phyloP scores from a whole-genome alignment of 2,329 filamentous ascomycete species.

The Cladosporium halotolerans region DNA sequence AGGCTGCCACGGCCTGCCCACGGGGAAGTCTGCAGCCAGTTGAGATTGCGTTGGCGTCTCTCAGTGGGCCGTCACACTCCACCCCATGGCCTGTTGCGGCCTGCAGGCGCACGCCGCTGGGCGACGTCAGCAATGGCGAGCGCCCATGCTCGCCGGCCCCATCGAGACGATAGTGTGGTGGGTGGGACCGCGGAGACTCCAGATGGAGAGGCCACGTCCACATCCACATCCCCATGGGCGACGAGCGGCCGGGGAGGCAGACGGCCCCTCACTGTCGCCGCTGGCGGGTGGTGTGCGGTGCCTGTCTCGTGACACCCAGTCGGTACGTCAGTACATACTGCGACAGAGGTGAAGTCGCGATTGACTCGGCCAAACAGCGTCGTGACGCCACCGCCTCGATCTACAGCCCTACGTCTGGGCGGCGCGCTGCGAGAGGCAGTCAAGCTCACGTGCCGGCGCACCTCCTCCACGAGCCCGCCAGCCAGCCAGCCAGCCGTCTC shows the following conservation, averaged over 20 bases:
- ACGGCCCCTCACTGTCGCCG: background rate
- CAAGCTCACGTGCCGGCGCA: constrained; percentile 10
- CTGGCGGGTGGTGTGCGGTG: background rate
- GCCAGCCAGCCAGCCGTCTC: background rate
- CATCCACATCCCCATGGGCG: constrained; percentile 3
- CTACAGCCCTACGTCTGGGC: constrained; percentile 1
- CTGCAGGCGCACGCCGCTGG: background rate
- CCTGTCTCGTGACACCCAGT: background rate
- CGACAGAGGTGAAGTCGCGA: background rate
- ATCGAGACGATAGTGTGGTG: background rate
- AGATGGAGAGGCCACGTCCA: background rate
- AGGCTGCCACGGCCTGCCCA: background rate
- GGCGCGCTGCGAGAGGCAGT: background rate
- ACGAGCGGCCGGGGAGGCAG: background rate
- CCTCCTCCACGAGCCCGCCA: background rate
- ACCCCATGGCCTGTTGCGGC: background rate
- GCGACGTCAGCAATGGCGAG: background rate
- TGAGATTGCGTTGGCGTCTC: background rate
- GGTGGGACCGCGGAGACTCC: constrained; percentile 9
- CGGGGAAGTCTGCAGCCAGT: constrained; percentile 2
- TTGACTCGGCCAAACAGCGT: background rate
- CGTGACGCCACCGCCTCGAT: constrained; percentile 1
- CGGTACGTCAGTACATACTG: background rate
- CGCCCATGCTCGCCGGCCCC: constrained; percentile 6
- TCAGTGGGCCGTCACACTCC: background rate